Percentiles rank a stretch among this genome's conserved stretches.
phyloP scores from a whole-genome alignment of 116 monocot species.

The Trichopus zeylanicus region DNA sequence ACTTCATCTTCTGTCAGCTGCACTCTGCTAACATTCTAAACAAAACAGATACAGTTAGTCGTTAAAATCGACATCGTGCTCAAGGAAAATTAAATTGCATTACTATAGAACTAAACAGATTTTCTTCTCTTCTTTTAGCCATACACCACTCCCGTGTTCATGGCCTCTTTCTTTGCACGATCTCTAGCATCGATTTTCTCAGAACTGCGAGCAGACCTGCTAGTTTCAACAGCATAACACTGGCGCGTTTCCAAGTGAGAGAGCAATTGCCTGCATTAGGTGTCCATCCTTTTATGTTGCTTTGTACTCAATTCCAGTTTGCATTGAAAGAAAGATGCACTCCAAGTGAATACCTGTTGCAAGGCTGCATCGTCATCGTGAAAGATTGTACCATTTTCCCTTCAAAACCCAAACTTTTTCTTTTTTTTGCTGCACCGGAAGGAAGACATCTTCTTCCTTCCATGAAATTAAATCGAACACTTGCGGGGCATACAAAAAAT shows the following conservation, averaged over 20 bases:
- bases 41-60: background rate
- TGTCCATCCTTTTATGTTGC: constrained; percentile 3
- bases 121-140: constrained; percentile 31
- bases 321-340: constrained; percentile 3
- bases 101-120: constrained; percentile 19
- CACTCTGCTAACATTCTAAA: constrained; percentile 38
- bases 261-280: constrained; percentile 60
- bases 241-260: constrained; percentile 47
- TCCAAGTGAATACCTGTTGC: constrained; percentile 32
- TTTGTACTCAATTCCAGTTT: background rate
- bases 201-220: constrained; percentile 11
- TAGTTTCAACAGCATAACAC: constrained; percentile 3
- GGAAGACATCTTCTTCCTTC: constrained; percentile 25
- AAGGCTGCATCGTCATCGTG: constrained; percentile 51
- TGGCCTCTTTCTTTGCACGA: constrained; percentile 14
- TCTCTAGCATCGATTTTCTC: constrained; percentile 9
- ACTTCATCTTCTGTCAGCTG: constrained; percentile 82
- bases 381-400: constrained; percentile 5
- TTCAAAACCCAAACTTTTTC: constrained; percentile 8
- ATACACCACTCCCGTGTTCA: constrained; percentile 4
- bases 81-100: background rate
- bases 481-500: background rate
- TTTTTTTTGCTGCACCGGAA: constrained; percentile 13
- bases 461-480: constrained; percentile 9
- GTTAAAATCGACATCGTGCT: background rate